A percentile compares a stretch with the other conserved stretches of the same genome.
Conservation (phyloP, 192 early-diverging fungal genomes). For the Phlyctochytrium planicorne region DNA sequence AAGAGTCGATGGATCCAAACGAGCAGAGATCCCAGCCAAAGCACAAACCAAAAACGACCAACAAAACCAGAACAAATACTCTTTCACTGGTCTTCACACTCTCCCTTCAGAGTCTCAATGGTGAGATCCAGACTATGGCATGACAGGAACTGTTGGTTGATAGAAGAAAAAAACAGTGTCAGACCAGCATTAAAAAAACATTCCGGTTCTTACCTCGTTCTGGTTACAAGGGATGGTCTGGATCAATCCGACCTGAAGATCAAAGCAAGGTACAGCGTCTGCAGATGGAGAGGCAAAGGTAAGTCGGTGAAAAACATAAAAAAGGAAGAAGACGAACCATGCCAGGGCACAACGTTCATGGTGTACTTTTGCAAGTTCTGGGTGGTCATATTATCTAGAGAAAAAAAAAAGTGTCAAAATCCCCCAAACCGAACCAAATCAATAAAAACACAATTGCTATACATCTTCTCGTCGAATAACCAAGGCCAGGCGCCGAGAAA, state of each 20-base stretch:
- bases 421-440: too few species aligned
- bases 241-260: constrained; percentile 10
- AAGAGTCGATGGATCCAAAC: too few species aligned
- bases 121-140: constrained; percentile 9
- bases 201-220: constrained; percentile 5
- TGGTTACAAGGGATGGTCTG: constrained; percentile 1
- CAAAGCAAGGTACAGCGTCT: constrained; percentile 10
- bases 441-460: too few species aligned
- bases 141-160: constrained; percentile 1
- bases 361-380: constrained; percentile 1
- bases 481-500: constrained; percentile 19
- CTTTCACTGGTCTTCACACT: background rate
- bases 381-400: background rate
- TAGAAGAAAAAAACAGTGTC: constrained; percentile 1
- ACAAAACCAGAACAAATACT: too few species aligned
- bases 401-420: background rate
- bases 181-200: background rate
- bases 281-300: background rate
- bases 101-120: background rate
- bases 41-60: too few species aligned
- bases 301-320: background rate
- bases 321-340: background rate
- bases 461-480: constrained; percentile 7
- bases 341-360: background rate
- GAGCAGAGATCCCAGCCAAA: too few species aligned